Evolutionary conservation across 352 stramenopile genomes (phyloP), one percentile per base, ranked within the genome.

Genomic region (Phytopythium oedochilum): DNA sequence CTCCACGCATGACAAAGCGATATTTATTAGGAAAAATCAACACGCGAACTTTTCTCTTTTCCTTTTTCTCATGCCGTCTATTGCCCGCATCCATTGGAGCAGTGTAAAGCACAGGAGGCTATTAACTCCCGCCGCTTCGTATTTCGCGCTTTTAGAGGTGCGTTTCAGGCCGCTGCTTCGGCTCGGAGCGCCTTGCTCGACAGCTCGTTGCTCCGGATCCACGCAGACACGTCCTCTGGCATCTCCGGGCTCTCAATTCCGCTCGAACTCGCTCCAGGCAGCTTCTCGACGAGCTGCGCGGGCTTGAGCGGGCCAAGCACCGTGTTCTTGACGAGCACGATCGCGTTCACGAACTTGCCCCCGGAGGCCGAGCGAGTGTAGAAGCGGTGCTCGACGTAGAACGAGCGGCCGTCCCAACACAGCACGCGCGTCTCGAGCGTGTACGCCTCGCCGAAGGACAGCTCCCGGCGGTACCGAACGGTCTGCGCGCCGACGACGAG

Each of bases 351-450:
- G 60, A 95, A 95, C n/a, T 64, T 54, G 20, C 57, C 56, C 17
- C 35, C 31, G 28, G 58, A 61, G 35, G 39, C 28, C 17, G 53
- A 40, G 31, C 66, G 63, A 18, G 80, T 92, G 50, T 89, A 75
- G 53, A 95, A 95, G 20, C 82, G 82, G 40, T 95, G 86, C 63
- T 95, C 86, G 3, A 95, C 68, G 65, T 94, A 95, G 63, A 94
- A 95, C 3, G 86, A 82, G 25, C 78, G 75, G 35, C 79, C 65
- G 63, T 95, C 82, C 86, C 86, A 94, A 53, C 79, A 86, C 3
- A 90, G 57, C 48, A 95, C 53, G 26, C 86, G 72, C n/a, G 82
- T 83, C 65, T 90, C 61, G 50, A 95, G 62, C 46, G 66, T 73
- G 64, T 90, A 95, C 12, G 48, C 29, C 61, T 94, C 65, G 26